Percentiles rank a stretch among this genome's conserved stretches.
These are phyloP conservation scores for Chrysoporthe austroafricana DNA, from an alignment of 2,329 filamentous ascomycete species.

Conservation along the genomic window DNA sequence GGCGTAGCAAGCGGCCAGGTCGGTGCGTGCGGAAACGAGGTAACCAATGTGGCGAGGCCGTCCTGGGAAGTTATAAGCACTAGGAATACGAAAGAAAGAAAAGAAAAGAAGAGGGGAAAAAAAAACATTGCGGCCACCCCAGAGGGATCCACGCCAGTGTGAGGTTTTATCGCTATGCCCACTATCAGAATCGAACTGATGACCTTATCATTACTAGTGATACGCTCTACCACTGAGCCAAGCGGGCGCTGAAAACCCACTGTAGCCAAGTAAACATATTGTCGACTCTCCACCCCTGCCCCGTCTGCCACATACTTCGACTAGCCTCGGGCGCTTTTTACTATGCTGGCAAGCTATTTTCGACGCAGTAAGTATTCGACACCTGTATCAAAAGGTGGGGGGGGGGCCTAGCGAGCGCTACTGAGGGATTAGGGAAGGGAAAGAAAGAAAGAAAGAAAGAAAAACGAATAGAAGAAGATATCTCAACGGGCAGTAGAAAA, in stretches of 20 bases:
- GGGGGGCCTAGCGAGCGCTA: too few species aligned
- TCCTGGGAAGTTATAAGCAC: background rate
- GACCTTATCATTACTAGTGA: slow-evolving; percentile 31
- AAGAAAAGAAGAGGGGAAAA: background rate
- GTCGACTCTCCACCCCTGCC: too few species aligned
- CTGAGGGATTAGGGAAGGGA: too few species aligned
- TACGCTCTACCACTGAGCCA: slow-evolving; percentile 34
- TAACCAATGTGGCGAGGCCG: background rate
- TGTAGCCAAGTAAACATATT: background rate
- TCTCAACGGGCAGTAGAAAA: too few species aligned
- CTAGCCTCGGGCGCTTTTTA: background rate
- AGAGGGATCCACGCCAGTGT: too few species aligned
- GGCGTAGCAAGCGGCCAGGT: background rate
- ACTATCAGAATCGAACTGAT: slow-evolving; percentile 32
- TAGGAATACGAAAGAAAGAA: background rate
- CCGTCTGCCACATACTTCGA: background rate
- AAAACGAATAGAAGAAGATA: too few species aligned
- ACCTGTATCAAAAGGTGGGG: too few species aligned
- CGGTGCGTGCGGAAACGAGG: background rate
- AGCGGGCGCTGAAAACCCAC: slow-evolving; percentile 16
- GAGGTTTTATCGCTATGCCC: slow-evolving; percentile 38
- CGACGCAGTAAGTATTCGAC: too few species aligned
- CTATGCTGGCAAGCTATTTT: background rate
- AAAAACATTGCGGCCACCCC: too few species aligned
- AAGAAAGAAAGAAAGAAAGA: too few species aligned